phyloP scores from a whole-genome alignment of 1,284 basidiomycete species.

The Sporisorium scitamineum region DNA sequence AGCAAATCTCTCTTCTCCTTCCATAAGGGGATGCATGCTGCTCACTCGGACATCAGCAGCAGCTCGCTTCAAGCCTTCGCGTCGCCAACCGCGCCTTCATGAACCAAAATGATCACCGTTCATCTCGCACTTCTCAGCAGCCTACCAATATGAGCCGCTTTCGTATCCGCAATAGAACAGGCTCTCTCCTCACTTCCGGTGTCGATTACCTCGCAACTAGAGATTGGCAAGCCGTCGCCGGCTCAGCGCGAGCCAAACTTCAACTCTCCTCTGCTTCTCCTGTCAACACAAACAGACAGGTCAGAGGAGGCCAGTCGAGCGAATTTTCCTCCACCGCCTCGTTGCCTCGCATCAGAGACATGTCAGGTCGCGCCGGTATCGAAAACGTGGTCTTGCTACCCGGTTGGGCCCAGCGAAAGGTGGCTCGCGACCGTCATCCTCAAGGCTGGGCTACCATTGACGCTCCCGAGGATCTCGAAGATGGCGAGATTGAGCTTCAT shows the following conservation, averaged over 20 bases:
- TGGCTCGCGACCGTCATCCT: slow-evolving; percentile 49
- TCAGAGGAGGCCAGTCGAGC: slow-evolving; percentile 6
- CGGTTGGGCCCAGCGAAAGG: slow-evolving; percentile 49
- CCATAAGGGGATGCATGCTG: slow-evolving; percentile 10
- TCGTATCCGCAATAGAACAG: slow-evolving; percentile 37
- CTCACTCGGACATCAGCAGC: slow-evolving; percentile 1
- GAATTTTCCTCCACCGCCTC: slow-evolving; percentile 22
- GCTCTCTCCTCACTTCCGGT: slow-evolving; percentile 35
- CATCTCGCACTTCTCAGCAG: slow-evolving; percentile 24
- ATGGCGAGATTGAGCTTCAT: slow-evolving; percentile 53
- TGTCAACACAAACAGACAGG: neutral
- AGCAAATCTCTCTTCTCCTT: neutral
- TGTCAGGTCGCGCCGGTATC: slow-evolving; percentile 26
- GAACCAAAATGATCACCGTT: slow-evolving; percentile 24
- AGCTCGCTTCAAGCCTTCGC: neutral
- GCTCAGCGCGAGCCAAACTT: slow-evolving; percentile 25
- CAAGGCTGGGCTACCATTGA: slow-evolving; percentile 46
- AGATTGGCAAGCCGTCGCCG: slow-evolving; percentile 42
- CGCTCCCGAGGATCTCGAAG: slow-evolving; percentile 46
- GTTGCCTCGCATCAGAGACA: slow-evolving; percentile 22
- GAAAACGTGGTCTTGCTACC: slow-evolving; percentile 44
- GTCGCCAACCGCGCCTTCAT: slow-evolving; percentile 7
- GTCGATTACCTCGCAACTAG: slow-evolving; percentile 41
- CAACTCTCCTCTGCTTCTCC: slow-evolving; percentile 24
- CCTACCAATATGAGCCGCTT: slow-evolving; percentile 44